These are phyloP conservation scores for Endothia cerciana DNA, from an alignment of 2,329 filamentous ascomycete species.

Conservation along the genomic window DNA sequence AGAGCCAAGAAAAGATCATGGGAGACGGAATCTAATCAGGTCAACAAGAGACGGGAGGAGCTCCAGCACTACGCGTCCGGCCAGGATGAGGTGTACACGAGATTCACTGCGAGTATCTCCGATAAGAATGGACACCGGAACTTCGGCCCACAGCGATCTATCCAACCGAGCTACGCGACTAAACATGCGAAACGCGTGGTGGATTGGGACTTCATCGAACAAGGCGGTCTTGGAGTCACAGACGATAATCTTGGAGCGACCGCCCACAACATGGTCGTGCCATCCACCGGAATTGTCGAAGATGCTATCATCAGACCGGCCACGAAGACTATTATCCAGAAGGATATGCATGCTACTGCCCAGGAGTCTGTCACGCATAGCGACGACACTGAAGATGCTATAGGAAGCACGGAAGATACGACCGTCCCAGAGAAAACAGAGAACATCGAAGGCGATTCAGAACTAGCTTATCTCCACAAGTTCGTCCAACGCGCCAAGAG, in stretches of 20 bases:
- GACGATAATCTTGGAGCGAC: not conserved
- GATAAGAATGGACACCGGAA: not conserved
- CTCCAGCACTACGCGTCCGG: not conserved
- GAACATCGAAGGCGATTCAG: conserved; percentile 38
- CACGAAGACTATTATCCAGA: not conserved
- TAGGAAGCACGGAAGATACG: not conserved
- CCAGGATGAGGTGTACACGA: not conserved
- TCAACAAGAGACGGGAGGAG: not conserved
- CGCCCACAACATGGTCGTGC: no score
- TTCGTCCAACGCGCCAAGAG: conserved; percentile 40
- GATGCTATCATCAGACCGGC: not conserved
- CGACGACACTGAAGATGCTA: not conserved
- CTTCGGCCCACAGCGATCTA: not conserved
- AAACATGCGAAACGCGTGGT: no score
- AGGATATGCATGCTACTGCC: not conserved
- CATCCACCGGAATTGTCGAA: no score
- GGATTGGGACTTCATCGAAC: not conserved
- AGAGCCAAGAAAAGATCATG: no score
- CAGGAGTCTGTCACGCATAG: not conserved
- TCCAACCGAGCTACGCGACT: not conserved
- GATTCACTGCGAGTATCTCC: not conserved
- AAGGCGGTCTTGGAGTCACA: not conserved
- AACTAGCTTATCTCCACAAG: conserved; percentile 40
- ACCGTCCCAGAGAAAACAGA: not conserved
- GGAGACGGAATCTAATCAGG: not conserved